phyloP scores from a whole-genome alignment of 371 early-diverging fungal species.

The Lichtheimia hyalospora region DNA sequence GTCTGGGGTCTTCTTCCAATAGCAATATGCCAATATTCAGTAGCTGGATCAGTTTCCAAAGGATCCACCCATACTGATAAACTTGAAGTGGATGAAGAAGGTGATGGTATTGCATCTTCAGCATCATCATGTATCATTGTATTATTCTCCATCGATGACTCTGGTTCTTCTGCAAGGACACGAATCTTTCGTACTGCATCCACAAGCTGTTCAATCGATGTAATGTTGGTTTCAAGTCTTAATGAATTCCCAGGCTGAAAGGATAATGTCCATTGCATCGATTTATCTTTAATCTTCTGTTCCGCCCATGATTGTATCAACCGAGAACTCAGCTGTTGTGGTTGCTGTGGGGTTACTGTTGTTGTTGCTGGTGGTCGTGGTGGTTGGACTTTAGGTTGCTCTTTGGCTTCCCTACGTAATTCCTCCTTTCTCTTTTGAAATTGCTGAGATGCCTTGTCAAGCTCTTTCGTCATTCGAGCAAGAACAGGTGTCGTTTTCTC shows the following conservation, averaged over 20 bases:
- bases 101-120: background rate
- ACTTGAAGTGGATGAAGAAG: constrained; percentile 2
- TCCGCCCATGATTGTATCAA: background rate
- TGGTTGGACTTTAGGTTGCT: background rate
- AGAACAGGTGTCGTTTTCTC: constrained; percentile 50
- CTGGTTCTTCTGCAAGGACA: constrained; percentile 23
- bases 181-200: constrained; percentile 48
- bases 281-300: constrained; percentile 5
- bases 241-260: constrained; percentile 43
- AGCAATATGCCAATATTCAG: constrained; percentile 43
- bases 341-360: constrained; percentile 4
- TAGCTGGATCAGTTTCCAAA: constrained; percentile 29
- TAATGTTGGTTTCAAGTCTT: constrained; percentile 49
- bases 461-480: constrained; percentile 47
- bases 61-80: constrained; percentile 16
- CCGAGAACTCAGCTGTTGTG: background rate
- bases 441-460: constrained; percentile 45
- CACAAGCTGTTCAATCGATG: constrained; percentile 46
- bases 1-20: constrained; percentile 31
- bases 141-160: background rate
- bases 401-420: background rate
- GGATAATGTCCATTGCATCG: constrained; percentile 46
- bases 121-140: constrained; percentile 2
- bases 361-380: constrained; percentile 10
- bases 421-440: constrained; percentile 32